Evolutionary conservation across 352 stramenopile species (phyloP), one percentile per base, ranked within the genome.

Genomic region (Phytophthora chlamydospora): DNA sequence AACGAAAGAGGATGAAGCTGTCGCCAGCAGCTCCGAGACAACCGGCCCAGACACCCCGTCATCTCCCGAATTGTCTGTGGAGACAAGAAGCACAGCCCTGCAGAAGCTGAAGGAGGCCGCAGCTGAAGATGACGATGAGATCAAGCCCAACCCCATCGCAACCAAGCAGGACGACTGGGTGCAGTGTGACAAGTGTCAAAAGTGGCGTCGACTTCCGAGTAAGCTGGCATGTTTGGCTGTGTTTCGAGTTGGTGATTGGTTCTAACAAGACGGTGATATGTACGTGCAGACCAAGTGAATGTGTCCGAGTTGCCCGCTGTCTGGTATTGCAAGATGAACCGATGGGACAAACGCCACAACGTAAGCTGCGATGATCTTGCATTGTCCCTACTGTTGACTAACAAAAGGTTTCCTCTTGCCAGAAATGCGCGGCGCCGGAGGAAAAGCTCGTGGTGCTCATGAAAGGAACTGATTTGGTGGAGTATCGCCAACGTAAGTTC

Each of bases 251-350:
- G 16, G 6, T 32, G 31, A 31, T 42, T 58, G 2, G 51, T 27
- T 24, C 17, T 62, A 32, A 3, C 34, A 39, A 36, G 17, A 21
- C 13, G 24, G 5, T 49, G 24, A n/a, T 48, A 32, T 56, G 21
- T 55, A n/a, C 36, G 6, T 44, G n/a, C 45, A 93, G 85, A 90
- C 45, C 78, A 89, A 43, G 83, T 93, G 13, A 89, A 93, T 41
- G 82, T 92, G 32, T 86, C 73, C 12, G 82, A 88, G 48, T 66
- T 93, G 14, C 85, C 85, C 14, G 76, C 80, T 13, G 79, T 71
- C 11, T 93, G 85, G 85, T 93, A 92, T 64, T 93, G 85, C 79
- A 89, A 90, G 68, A 92, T 93, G 85, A 93, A 93, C 49, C 76
- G 77, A 31, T 93, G 85, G 85, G 82, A 90, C 66, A 89, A 90